phyloP scores from a whole-genome alignment of 495 filamentous ascomycete genomes.

The Neurospora sp. region DNA sequence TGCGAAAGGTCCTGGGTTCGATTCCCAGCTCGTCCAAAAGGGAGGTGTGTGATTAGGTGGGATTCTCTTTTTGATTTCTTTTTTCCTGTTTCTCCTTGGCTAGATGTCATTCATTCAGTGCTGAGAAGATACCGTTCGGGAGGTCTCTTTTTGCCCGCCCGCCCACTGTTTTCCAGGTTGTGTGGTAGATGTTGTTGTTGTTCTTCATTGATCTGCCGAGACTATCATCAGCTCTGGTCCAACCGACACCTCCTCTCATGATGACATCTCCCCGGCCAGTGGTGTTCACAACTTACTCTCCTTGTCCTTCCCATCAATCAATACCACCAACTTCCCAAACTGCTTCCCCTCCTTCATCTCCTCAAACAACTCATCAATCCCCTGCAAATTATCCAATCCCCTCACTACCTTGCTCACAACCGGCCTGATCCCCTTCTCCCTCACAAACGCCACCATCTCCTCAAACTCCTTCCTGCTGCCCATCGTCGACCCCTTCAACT shows the following conservation, averaged over 20 bases:
- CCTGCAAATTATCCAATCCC: slow-evolving; percentile 55
- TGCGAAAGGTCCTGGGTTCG: not conserved
- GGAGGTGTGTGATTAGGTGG: not conserved
- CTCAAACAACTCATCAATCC: slow-evolving; percentile 58
- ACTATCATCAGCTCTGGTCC: not conserved
- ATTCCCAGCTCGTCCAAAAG: not conserved
- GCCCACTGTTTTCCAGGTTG: too few relatives aligned
- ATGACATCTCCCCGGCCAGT: not conserved
- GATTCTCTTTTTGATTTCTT: not conserved
- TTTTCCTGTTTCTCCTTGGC: too few relatives aligned
- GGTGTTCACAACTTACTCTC: not conserved
- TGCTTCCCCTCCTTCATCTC: slow-evolving; percentile 67
- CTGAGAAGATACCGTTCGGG: too few relatives aligned
- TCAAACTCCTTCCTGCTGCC: slow-evolving; percentile 64
- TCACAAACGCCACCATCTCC: slow-evolving; percentile 69
- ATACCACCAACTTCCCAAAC: slow-evolving; percentile 67
- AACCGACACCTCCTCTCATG: not conserved
- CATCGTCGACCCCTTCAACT: slow-evolving; percentile 64
- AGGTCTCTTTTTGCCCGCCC: too few relatives aligned
- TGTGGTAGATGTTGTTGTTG: too few relatives aligned
- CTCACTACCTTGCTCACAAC: slow-evolving; percentile 52
- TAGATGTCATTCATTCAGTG: too few relatives aligned
- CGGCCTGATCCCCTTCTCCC: slow-evolving; percentile 49
- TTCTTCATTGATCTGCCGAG: not conserved
- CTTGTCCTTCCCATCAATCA: slow-evolving; percentile 19